A percentile compares a stretch with the other conserved stretches of the same genome.
phyloP scores from a whole-genome alignment of 2,329 filamentous ascomycete species.

The Cladosporium velox region DNA sequence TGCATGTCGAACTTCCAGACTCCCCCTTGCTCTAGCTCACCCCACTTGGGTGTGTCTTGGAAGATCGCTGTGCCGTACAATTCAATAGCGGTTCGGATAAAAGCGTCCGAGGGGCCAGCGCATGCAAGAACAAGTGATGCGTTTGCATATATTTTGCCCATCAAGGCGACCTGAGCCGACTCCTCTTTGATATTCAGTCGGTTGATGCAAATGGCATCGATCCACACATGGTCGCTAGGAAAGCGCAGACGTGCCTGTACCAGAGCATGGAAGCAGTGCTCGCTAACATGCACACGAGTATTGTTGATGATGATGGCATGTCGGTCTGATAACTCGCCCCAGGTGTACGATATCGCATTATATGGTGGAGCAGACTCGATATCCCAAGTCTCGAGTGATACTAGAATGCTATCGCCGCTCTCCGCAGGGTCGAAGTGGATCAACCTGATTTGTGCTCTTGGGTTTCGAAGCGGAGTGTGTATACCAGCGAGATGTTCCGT shows the following conservation, averaged over 20 bases:
- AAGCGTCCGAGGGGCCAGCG: not conserved
- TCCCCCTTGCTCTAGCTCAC: not conserved
- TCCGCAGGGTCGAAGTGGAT: not conserved
- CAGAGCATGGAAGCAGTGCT: constrained; percentile 14
- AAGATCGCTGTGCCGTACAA: not conserved
- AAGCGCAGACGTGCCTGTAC: not conserved
- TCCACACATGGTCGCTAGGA: constrained; percentile 18
- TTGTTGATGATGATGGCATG: constrained; percentile 19
- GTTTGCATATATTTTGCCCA: constrained; percentile 23
- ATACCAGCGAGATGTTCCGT: not conserved
- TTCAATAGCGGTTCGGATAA: not conserved
- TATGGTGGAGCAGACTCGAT: constrained; percentile 1
- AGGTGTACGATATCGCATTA: constrained; percentile 24
- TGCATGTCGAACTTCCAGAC: not conserved
- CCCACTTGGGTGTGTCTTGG: not conserved
- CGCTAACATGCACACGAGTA: not conserved
- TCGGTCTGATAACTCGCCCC: constrained; percentile 1
- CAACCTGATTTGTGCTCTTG: not conserved
- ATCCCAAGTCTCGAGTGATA: not conserved
- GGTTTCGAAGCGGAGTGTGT: not conserved
- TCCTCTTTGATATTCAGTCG: constrained; percentile 22
- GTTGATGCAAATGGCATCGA: constrained; percentile 27
- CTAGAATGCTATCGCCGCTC: not conserved
- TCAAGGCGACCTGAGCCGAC: constrained; percentile 23
- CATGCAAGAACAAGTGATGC: not conserved